Conservation (phyloP, 345 rosid genomes). For the Abelmoschus esculentus region DNA sequence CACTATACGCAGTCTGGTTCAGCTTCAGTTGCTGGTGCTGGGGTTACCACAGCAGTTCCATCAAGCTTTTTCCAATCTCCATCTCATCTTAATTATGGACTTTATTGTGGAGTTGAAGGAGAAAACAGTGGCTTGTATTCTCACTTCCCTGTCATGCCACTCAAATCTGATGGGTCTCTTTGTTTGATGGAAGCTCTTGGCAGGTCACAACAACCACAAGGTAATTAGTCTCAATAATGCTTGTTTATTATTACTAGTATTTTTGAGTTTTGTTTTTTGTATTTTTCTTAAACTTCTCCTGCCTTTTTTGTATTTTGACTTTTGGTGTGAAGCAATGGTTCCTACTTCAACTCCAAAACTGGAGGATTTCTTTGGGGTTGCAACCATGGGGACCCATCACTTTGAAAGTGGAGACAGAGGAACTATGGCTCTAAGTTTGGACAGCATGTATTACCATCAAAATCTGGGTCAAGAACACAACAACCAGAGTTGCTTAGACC, state of each 20-base stretch:
- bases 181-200: constrained; percentile 79
- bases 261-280: constrained; percentile 23
- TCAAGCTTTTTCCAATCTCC: constrained; percentile 28
- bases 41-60: constrained; percentile 27
- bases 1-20: constrained; percentile 16
- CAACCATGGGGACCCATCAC: constrained; percentile 68
- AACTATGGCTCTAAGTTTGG: constrained; percentile 72
- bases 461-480: constrained; percentile 28
- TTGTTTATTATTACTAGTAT: constrained; percentile 10
- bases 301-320: constrained; percentile 9
- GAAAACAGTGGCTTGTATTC: constrained; percentile 40
- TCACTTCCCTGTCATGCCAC: constrained; percentile 70
- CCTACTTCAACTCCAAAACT: constrained; percentile 64
- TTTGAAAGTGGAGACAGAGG: constrained; percentile 47
- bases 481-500: constrained; percentile 26
- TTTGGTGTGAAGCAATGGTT: constrained; percentile 35
- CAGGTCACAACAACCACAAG: constrained; percentile 53
- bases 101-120: constrained; percentile 43
- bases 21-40: constrained; percentile 9
- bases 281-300: constrained; percentile 1
- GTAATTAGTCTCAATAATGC: constrained; percentile 22
- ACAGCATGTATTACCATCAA: constrained; percentile 52
- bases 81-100: constrained; percentile 34
- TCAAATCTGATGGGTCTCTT: constrained; percentile 91
- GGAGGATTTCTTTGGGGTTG: constrained; percentile 80